phyloP scores from a whole-genome alignment of 2,329 filamentous ascomycete species.

The Mycosphaerelloides madeirae region DNA sequence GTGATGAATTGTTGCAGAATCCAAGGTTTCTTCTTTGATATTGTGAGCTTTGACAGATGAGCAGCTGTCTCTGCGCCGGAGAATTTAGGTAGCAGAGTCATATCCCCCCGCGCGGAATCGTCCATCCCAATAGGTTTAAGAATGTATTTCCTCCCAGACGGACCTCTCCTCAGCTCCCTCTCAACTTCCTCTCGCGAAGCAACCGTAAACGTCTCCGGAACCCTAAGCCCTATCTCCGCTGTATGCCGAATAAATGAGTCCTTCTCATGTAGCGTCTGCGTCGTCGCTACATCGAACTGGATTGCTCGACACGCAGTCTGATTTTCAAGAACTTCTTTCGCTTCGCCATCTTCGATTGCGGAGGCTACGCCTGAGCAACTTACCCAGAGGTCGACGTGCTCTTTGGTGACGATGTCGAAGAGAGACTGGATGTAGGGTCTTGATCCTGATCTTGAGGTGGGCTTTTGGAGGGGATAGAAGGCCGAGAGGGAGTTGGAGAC shows the following conservation, averaged over 20 bases:
- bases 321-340: conserved; percentile 57
- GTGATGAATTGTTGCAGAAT: conserved; percentile 66
- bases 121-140: conserved; percentile 63
- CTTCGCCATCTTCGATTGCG: conserved; percentile 62
- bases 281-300: conserved; percentile 56
- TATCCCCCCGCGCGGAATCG: conserved; percentile 52
- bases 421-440: conserved; percentile 54
- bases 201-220: conserved; percentile 47
- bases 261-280: conserved; percentile 59
- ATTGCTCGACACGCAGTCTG: conserved; percentile 57
- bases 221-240: conserved; percentile 46
- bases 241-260: conserved; percentile 60
- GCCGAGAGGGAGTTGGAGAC: conserved; percentile 53
- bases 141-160: conserved; percentile 50
- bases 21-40: conserved; percentile 55
- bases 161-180: conserved; percentile 5
- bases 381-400: conserved; percentile 67
- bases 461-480: conserved; percentile 50
- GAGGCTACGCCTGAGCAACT: conserved; percentile 65
- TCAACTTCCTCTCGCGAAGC: conserved; percentile 32
- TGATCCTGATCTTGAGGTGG: conserved; percentile 28
- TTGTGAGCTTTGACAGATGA: conserved; percentile 52
- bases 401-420: conserved; percentile 54
- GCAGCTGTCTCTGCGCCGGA: conserved; percentile 50
- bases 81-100: conserved; percentile 60